Evolutionary conservation across 2,329 filamentous ascomycete species (phyloP).

Genomic region (Aspergillus novoparasiticus): DNA sequence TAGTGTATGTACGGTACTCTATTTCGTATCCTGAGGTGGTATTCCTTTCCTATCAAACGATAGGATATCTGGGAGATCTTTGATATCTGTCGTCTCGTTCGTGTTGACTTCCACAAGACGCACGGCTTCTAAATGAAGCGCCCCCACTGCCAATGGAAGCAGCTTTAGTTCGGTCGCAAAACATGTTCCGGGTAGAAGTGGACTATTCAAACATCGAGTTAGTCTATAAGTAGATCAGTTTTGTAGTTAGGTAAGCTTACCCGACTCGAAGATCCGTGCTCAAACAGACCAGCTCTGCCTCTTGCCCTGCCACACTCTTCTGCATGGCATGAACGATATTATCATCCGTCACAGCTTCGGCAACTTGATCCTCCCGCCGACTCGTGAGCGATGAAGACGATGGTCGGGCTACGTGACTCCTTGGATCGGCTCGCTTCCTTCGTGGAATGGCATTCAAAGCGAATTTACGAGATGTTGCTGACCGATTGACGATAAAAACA

Average conservation of each 20-base stretch:
- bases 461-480: conserved; percentile 55
- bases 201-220: conserved; percentile 37
- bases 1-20: not conserved
- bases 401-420: conserved; percentile 48
- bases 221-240: conserved; percentile 1
- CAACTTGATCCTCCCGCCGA: conserved; percentile 42
- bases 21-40: not conserved
- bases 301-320: conserved; percentile 51
- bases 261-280: conserved; percentile 62
- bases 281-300: conserved; percentile 57
- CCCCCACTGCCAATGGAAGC: conserved; percentile 53
- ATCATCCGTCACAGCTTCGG: conserved; percentile 59
- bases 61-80: conserved; percentile 59
- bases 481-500: conserved; percentile 63
- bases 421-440: conserved; percentile 44
- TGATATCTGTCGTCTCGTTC: conserved; percentile 58
- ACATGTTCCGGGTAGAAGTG: conserved; percentile 57
- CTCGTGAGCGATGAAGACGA: conserved; percentile 48
- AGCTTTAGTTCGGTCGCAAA: conserved; percentile 60
- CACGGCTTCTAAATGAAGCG: conserved; percentile 56
- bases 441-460: conserved; percentile 57
- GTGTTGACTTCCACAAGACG: conserved; percentile 58
- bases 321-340: conserved; percentile 59
- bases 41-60: conserved; percentile 32
- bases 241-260: conserved; percentile 40